A percentile compares a stretch with the other conserved stretches of the same genome.
Conservation (phyloP, 1,284 basidiomycete genomes). For the Tilletia indica region DNA sequence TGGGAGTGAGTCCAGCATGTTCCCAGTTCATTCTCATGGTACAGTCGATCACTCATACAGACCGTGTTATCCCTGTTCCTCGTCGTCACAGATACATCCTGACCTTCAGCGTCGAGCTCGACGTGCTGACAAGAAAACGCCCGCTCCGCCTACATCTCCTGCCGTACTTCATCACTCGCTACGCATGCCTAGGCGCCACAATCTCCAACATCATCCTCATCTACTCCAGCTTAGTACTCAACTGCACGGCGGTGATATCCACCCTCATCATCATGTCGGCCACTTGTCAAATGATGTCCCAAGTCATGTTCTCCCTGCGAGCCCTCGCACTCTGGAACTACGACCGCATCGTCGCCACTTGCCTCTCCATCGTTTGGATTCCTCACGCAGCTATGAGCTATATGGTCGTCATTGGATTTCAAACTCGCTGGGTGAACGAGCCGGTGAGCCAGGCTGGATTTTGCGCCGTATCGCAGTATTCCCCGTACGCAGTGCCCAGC, state of each 20-base stretch:
- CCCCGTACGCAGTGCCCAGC: neutral
- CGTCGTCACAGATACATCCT: neutral
- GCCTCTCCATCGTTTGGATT: neutral
- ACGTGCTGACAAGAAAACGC: neutral
- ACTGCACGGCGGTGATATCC: neutral
- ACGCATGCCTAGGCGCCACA: neutral
- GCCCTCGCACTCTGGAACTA: constrained; percentile 6
- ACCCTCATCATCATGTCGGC: neutral
- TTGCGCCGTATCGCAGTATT: neutral
- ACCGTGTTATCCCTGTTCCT: neutral
- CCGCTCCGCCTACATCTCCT: neutral
- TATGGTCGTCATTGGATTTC: neutral
- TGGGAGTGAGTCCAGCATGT: neutral
- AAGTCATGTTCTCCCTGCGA: constrained; percentile 9
- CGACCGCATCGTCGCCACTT: neutral
- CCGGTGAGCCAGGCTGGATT: neutral
- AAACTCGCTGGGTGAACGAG: neutral
- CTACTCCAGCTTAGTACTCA: neutral
- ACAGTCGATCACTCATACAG: neutral
- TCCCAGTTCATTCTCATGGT: neutral
- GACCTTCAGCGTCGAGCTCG: neutral
- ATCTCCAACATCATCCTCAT: constrained; percentile 9
- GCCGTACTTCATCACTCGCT: constrained; percentile 4
- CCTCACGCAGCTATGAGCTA: constrained; percentile 5
- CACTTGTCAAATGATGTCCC: neutral